Percentiles rank a stretch among this genome's conserved stretches.
phyloP scores from a whole-genome alignment of 768 basidiomycete species.

The Naematelia encephala region DNA sequence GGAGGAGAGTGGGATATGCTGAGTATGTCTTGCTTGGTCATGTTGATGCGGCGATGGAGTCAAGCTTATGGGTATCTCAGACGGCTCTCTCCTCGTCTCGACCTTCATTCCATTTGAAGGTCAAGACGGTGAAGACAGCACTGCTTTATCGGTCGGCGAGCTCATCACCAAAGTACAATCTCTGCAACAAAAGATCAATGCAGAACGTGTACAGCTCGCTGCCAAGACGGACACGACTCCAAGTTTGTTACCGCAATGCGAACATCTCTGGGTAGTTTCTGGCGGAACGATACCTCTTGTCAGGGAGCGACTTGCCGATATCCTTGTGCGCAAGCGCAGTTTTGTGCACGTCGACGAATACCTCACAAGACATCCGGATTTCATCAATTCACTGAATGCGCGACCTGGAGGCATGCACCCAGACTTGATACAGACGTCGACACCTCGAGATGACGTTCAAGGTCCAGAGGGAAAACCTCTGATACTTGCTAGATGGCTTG shows the following conservation, averaged over 20 bases:
- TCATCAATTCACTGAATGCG: constrained; percentile 31
- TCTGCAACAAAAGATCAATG: constrained; percentile 34
- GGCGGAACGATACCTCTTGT: constrained; percentile 43
- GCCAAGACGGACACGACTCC: constrained; percentile 10
- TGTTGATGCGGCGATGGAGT: background rate
- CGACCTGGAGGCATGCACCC: constrained; percentile 46
- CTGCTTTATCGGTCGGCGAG: constrained; percentile 43
- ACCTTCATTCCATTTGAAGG: constrained; percentile 48
- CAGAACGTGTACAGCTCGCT: constrained; percentile 9
- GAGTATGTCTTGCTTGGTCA: constrained; percentile 20
- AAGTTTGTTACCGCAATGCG: constrained; percentile 28
- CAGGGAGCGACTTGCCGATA: constrained; percentile 42
- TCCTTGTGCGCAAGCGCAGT: constrained; percentile 38
- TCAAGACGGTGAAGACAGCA: constrained; percentile 45
- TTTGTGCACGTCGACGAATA: constrained; percentile 48
- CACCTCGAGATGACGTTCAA: background rate
- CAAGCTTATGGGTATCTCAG: constrained; percentile 10
- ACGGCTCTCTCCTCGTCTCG: constrained; percentile 44
- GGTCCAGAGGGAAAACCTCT: constrained; percentile 23
- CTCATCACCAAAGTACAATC: constrained; percentile 42
- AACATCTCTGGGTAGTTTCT: constrained; percentile 47
- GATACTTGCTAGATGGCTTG: constrained; percentile 44
- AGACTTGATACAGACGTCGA: constrained; percentile 20
- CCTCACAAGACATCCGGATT: constrained; percentile 44
- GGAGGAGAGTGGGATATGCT: constrained; percentile 48